Conservation (phyloP, 1,139 yeast species). For the Yamadazyma atlantica region DNA sequence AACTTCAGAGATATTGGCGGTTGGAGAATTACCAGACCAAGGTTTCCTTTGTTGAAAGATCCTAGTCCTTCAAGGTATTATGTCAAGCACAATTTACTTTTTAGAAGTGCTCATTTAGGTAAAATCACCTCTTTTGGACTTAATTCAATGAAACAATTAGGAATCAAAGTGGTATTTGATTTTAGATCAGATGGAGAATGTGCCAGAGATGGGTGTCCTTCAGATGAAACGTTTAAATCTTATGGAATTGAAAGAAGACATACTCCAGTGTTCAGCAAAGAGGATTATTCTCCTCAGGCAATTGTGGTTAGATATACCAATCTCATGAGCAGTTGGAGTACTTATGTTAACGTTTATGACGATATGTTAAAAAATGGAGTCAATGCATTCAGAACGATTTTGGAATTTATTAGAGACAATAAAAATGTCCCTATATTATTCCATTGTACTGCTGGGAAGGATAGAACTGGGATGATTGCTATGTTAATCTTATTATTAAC, state of each 20-base stretch:
- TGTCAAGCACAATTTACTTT: slow-evolving; percentile 58
- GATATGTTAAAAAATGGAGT: slow-evolving; percentile 55
- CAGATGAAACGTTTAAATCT: slow-evolving; percentile 20
- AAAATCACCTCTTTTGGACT: slow-evolving; percentile 49
- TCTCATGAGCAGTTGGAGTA: slow-evolving; percentile 60
- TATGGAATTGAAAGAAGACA: slow-evolving; percentile 54
- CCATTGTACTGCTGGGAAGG: slow-evolving; percentile 88
- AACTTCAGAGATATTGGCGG: slow-evolving; percentile 87
- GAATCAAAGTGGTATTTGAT: slow-evolving; percentile 63
- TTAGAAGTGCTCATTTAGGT: slow-evolving; percentile 63
- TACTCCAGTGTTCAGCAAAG: slow-evolving; percentile 58
- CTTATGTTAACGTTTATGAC: slow-evolving; percentile 64
- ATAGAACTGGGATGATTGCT: slow-evolving; percentile 75
- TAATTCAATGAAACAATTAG: slow-evolving; percentile 38
- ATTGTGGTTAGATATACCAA: slow-evolving; percentile 58
- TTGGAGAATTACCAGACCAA: slow-evolving; percentile 47
- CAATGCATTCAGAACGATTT: slow-evolving; percentile 45
- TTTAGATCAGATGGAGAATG: slow-evolving; percentile 66
- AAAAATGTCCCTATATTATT: slow-evolving; percentile 47
- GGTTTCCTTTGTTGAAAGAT: slow-evolving; percentile 15
- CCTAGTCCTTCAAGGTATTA: slow-evolving; percentile 23
- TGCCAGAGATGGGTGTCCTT: slow-evolving; percentile 47
- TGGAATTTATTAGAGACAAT: slow-evolving; percentile 54
- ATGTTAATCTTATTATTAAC: slow-evolving; percentile 63
- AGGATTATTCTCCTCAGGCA: slow-evolving; percentile 66